Evolutionary conservation across 805 yeast species (phyloP).

Genomic region (Kodamaea jinghongensis): DNA sequence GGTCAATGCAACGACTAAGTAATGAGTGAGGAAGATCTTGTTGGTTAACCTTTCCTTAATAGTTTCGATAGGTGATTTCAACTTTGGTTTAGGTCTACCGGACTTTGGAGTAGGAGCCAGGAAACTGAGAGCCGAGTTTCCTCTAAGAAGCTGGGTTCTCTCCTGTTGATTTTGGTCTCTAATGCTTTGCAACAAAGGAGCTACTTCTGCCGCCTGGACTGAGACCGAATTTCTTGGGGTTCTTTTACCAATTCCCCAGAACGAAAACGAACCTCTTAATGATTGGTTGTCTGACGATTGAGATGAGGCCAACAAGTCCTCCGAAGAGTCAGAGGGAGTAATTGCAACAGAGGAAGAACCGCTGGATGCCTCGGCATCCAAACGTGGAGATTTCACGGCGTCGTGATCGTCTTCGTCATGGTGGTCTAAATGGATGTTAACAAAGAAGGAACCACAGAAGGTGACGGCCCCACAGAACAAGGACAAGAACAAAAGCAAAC

Average conservation of each 20-base stretch:
- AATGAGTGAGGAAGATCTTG: constrained; percentile 48
- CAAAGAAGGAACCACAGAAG: constrained; percentile 45
- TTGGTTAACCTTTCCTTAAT: constrained; percentile 21
- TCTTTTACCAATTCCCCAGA: constrained; percentile 40
- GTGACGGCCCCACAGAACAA: constrained; percentile 48
- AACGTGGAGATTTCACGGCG: constrained; percentile 1
- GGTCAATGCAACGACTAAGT: constrained; percentile 51
- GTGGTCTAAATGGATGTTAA: constrained; percentile 35
- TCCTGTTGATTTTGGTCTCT: constrained; percentile 10
- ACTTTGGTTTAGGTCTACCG: neutral
- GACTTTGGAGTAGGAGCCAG: constrained; percentile 2
- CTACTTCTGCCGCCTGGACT: constrained; percentile 15
- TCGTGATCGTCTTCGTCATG: constrained; percentile 17
- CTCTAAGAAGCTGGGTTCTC: constrained; percentile 5
- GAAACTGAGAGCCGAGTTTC: constrained; percentile 5
- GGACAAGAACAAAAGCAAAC: constrained; percentile 54
- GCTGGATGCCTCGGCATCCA: constrained; percentile 4
- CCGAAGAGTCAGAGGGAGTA: neutral
- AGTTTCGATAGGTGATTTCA: constrained; percentile 12
- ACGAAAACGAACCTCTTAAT: constrained; percentile 35
- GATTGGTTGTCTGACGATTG: constrained; percentile 7
- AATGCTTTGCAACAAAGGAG: constrained; percentile 13
- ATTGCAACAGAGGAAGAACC: neutral
- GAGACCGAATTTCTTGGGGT: constrained; percentile 22
- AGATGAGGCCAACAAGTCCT: too few relatives aligned